Evolutionary conservation across 108 stramenopile species (phyloP).

Genomic region (Cylindrotheca fusiformis): DNA sequence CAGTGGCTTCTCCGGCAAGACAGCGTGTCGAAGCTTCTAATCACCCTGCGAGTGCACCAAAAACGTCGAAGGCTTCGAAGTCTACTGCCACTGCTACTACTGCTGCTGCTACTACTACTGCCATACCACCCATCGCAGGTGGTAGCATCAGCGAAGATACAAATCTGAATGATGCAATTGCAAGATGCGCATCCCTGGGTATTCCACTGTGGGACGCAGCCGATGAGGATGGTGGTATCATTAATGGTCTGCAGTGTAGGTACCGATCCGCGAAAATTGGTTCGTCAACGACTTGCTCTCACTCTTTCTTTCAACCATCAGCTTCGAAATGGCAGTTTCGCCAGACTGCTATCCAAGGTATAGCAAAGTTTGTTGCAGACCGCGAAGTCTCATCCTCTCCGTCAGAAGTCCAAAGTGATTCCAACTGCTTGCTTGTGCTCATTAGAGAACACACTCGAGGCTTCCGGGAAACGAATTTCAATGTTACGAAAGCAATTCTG

Average conservation of each 20-base stretch:
- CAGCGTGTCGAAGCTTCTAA: too few relatives aligned
- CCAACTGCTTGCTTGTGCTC: slow-evolving; percentile 49
- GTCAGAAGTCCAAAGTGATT: slow-evolving; percentile 11
- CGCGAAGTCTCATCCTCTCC: slow-evolving; percentile 12
- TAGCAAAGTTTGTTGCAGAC: slow-evolving; percentile 41
- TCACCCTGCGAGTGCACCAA: too few relatives aligned
- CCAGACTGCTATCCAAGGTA: slow-evolving; percentile 54
- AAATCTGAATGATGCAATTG: slow-evolving; percentile 64
- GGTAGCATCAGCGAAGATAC: too few relatives aligned
- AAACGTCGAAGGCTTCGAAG: background rate
- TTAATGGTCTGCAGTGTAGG: slow-evolving; percentile 74
- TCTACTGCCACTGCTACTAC: background rate
- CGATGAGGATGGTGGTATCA: slow-evolving; percentile 62
- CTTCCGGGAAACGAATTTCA: slow-evolving; percentile 86
- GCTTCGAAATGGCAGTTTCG: slow-evolving; percentile 70
- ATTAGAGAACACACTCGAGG: slow-evolving; percentile 65
- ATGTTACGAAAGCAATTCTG: slow-evolving; percentile 62
- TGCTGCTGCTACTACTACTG: background rate
- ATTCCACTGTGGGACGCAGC: slow-evolving; percentile 72
- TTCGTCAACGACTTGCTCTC: background rate
- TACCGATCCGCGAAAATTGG: slow-evolving; percentile 4
- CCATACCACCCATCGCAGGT: slow-evolving; percentile 22
- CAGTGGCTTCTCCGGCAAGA: too few relatives aligned
- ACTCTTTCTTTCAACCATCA: slow-evolving; percentile 6
- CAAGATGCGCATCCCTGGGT: slow-evolving; percentile 29